Percentiles rank a stretch among this genome's conserved stretches.
Evolutionary conservation across 2,329 filamentous ascomycete genomes (phyloP).

Genomic region (Cladobotryum mycophilum): DNA sequence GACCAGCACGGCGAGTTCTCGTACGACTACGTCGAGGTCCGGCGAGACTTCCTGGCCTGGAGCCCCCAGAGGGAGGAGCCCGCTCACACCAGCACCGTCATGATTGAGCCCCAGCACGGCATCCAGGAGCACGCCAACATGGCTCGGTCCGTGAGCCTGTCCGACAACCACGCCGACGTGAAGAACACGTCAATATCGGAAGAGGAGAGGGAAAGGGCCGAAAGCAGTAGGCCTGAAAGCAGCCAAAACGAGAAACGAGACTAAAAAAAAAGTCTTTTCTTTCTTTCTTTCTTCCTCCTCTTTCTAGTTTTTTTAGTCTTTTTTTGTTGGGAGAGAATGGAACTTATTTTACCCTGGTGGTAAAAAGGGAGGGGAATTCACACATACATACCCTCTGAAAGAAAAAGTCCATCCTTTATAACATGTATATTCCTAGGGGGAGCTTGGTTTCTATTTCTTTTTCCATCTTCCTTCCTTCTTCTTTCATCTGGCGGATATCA

Average conservation of each 20-base stretch:
- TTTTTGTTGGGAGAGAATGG: background rate
- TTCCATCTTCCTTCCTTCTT: too few relatives aligned
- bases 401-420: constrained; percentile 1
- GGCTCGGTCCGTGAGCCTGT: constrained; percentile 25
- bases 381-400: too few relatives aligned
- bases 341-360: background rate
- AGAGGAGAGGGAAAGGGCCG: constrained; percentile 1
- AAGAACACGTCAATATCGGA: constrained; percentile 14
- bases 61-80: constrained; percentile 67
- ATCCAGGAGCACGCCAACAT: constrained; percentile 57
- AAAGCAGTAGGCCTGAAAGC: background rate
- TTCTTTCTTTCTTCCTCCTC: background rate
- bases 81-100: constrained; percentile 48
- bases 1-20: constrained; percentile 87
- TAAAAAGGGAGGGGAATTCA: background rate
- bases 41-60: constrained; percentile 83
- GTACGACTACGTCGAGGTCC: constrained; percentile 85
- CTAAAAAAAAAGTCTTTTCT: background rate
- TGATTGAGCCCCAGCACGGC: constrained; percentile 62
- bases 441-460: too few relatives aligned
- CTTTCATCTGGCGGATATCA: background rate
- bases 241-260: constrained; percentile 1
- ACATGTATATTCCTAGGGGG: background rate
- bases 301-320: too few relatives aligned
- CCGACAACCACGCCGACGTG: constrained; percentile 17